Evolutionary conservation across 208 protist genomes (phyloP).

Genomic region (Trypanosomatidae sp.): DNA sequence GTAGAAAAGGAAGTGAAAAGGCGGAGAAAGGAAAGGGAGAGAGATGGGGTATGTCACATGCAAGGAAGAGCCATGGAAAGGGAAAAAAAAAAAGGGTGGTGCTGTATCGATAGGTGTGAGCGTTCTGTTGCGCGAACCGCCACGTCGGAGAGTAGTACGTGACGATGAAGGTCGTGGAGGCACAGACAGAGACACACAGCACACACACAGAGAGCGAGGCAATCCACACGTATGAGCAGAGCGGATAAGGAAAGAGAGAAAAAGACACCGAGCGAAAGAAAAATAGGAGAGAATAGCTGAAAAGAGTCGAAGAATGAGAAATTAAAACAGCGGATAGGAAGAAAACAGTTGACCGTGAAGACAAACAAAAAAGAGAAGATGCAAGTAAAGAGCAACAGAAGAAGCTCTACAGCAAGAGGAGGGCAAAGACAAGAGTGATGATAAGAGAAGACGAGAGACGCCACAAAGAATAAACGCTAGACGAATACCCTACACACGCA

Average conservation of each 20-base stretch:
- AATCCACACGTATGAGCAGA: background rate
- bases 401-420: background rate
- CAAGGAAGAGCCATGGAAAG: background rate
- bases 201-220: background rate
- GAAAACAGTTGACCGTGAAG: background rate
- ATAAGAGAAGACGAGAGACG: background rate
- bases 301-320: background rate
- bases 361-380: background rate
- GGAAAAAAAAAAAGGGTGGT: background rate
- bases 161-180: background rate
- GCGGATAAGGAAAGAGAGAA: background rate
- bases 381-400: background rate
- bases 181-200: background rate
- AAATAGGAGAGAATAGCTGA: background rate
- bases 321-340: background rate
- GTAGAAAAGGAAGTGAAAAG: background rate
- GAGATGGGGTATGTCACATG: background rate
- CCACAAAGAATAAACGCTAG: background rate
- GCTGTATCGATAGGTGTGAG: background rate
- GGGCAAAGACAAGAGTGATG: background rate
- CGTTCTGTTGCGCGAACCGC: background rate
- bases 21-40: background rate
- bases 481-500: background rate
- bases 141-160: conserved; percentile 1
- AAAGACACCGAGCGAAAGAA: background rate